A percentile compares a stretch with the other conserved stretches of the same genome.
phyloP scores from a whole-genome alignment of 225 moss, liverwort and hornwort species.

The Neckera pumila region DNA sequence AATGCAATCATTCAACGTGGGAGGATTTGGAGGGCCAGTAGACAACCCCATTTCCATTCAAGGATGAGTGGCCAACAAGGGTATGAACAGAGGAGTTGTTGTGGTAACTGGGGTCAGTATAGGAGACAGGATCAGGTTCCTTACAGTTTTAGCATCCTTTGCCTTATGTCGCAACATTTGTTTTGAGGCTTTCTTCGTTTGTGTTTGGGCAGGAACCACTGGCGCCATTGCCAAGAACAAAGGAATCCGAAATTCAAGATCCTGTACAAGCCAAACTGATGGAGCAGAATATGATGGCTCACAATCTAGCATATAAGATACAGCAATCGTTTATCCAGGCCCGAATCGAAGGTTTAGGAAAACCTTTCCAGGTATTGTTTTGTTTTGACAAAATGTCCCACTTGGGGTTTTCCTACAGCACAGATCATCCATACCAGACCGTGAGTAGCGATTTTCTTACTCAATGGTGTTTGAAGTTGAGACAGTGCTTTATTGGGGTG shows the following conservation, averaged over 20 bases:
- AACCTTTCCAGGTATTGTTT: slow-evolving; percentile 73
- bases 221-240: background rate
- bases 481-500: background rate
- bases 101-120: background rate
- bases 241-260: background rate
- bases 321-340: slow-evolving; percentile 86
- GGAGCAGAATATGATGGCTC: slow-evolving; percentile 58
- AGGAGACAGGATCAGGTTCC: background rate
- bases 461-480: background rate
- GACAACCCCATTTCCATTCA: background rate
- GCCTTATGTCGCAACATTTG: background rate
- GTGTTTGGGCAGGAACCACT: slow-evolving; percentile 3
- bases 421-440: background rate
- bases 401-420: background rate
- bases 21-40: background rate
- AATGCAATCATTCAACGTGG: background rate
- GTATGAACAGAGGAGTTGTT: background rate
- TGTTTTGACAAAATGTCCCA: background rate
- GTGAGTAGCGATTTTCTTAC: background rate
- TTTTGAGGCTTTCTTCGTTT: background rate
- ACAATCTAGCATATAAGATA: slow-evolving; percentile 72
- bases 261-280: slow-evolving; percentile 41
- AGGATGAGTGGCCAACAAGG: background rate
- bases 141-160: background rate
- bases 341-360: slow-evolving; percentile 85